Conservation (phyloP, 2,329 filamentous ascomycete species). For the Alternaria panax region DNA sequence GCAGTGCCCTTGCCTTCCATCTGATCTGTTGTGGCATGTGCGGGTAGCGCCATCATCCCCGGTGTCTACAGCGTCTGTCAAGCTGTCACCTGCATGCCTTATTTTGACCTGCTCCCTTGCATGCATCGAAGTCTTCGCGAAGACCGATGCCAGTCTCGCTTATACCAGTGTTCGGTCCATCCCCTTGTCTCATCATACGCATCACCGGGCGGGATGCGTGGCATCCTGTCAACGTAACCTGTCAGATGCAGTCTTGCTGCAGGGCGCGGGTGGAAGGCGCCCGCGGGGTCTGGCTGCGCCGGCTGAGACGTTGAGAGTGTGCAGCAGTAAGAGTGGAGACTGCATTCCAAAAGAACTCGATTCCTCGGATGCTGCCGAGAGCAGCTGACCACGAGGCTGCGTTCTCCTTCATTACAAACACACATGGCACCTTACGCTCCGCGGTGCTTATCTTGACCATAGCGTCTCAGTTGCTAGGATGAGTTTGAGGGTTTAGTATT, state of each 20-base stretch:
- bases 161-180: conserved; percentile 8
- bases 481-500: conserved; percentile 14
- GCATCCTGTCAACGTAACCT: conserved; percentile 33
- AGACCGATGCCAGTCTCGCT: conserved; percentile 2
- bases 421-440: conserved; percentile 28
- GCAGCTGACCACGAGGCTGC: conserved; percentile 25
- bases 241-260: conserved; percentile 29
- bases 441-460: conserved; percentile 36
- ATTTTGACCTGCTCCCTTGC: conserved; percentile 8
- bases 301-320: conserved; percentile 14
- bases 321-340: conserved; percentile 11
- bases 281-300: conserved; percentile 8
- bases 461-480: too few species aligned
- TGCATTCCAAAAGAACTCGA: conserved; percentile 23
- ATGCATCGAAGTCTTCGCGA: neutral
- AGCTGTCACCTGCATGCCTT: conserved; percentile 30
- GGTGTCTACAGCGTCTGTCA: conserved; percentile 24
- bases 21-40: neutral
- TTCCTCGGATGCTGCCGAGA: conserved; percentile 43
- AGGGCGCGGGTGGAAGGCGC: conserved; percentile 2
- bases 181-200: conserved; percentile 11
- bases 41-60: neutral
- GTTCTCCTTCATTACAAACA: conserved; percentile 30
- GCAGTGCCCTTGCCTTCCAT: neutral
- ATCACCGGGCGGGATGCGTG: conserved; percentile 8